These are phyloP conservation scores for Cordyceps cateniannulata DNA, from an alignment of 2,329 filamentous ascomycete species.

Conservation along the genomic window DNA sequence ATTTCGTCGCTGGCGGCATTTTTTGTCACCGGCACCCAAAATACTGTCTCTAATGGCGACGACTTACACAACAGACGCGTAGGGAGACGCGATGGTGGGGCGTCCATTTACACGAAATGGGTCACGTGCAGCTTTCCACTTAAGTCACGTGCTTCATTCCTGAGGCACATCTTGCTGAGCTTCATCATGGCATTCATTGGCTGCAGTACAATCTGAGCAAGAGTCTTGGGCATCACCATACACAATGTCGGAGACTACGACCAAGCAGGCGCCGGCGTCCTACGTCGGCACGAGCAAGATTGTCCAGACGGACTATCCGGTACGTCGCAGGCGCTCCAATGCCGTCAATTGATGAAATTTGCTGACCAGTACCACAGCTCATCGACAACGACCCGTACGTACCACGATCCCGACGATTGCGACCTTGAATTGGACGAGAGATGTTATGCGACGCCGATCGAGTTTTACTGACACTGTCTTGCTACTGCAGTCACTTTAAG, in stretches of 20 bases:
- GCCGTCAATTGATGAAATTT: conserved; percentile 19
- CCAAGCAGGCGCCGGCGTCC: conserved; percentile 29
- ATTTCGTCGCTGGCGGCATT: conserved; percentile 19
- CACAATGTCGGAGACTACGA: conserved; percentile 33
- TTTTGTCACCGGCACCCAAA: not conserved
- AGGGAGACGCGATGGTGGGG: conserved; percentile 19
- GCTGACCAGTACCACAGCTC: conserved; percentile 54
- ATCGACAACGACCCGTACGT: conserved; percentile 97
- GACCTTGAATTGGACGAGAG: not conserved
- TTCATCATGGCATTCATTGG: conserved; percentile 17
- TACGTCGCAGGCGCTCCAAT: conserved; percentile 41
- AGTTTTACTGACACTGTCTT: conserved; percentile 17
- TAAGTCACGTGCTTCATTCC: conserved; percentile 24
- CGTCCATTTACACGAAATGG: conserved; percentile 3
- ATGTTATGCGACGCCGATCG: not conserved
- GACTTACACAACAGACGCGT: conserved; percentile 16
- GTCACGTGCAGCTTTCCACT: conserved; percentile 6
- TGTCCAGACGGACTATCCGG: conserved; percentile 77
- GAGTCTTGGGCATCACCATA: conserved; percentile 22
- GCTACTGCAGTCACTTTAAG: conserved; percentile 67
- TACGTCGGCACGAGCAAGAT: conserved; percentile 56
- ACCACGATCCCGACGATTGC: conserved; percentile 10
- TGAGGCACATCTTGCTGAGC: conserved; percentile 24
- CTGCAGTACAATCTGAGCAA: conserved; percentile 17
- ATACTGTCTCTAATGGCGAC: not conserved